These are phyloP conservation scores for Torulaspora quercuum DNA, from an alignment of 805 yeast genomes.

Conservation along the genomic window DNA sequence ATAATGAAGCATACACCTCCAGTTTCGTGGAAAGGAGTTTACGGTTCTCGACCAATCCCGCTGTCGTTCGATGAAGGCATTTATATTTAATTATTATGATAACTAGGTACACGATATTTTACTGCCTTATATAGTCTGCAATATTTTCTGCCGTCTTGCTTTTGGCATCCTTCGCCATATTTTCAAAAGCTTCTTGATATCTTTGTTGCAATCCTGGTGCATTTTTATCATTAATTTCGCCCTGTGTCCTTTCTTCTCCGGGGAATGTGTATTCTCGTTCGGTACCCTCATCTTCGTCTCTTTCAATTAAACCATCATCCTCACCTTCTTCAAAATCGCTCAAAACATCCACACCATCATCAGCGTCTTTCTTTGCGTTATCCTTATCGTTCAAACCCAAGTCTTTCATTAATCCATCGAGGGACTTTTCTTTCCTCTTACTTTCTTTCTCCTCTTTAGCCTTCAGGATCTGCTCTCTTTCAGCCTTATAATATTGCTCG, in stretches of 20 bases:
- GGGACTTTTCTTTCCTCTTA: conserved; percentile 63
- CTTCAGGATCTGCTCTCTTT: conserved; percentile 75
- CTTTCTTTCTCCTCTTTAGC: conserved; percentile 75
- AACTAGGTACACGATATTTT: conserved; percentile 2
- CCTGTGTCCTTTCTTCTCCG: conserved; percentile 55
- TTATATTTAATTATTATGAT: conserved; percentile 38
- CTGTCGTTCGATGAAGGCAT: conserved; percentile 73
- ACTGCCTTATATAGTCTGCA: conserved; percentile 58
- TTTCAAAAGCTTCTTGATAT: conserved; percentile 69
- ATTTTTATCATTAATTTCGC: conserved; percentile 49
- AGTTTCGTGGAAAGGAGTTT: conserved; percentile 78
- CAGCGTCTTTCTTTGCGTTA: conserved; percentile 34
- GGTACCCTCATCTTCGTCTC: conserved; percentile 51
- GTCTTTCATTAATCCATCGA: conserved; percentile 78
- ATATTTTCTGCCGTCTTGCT: conserved; percentile 69
- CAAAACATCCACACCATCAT: conserved; percentile 53
- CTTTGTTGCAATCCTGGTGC: conserved; percentile 55
- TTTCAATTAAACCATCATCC: conserved; percentile 40
- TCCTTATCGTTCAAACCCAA: conserved; percentile 56
- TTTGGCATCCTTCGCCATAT: conserved; percentile 56
- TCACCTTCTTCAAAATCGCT: conserved; percentile 43
- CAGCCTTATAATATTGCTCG: conserved; percentile 75
- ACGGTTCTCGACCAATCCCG: conserved; percentile 70
- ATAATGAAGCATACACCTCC: conserved; percentile 50
- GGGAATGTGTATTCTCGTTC: conserved; percentile 71